Evolutionary conservation across 805 yeast genomes (phyloP), one percentile per base, ranked within the genome.

Genomic region (Isabelozyma gotoi): DNA sequence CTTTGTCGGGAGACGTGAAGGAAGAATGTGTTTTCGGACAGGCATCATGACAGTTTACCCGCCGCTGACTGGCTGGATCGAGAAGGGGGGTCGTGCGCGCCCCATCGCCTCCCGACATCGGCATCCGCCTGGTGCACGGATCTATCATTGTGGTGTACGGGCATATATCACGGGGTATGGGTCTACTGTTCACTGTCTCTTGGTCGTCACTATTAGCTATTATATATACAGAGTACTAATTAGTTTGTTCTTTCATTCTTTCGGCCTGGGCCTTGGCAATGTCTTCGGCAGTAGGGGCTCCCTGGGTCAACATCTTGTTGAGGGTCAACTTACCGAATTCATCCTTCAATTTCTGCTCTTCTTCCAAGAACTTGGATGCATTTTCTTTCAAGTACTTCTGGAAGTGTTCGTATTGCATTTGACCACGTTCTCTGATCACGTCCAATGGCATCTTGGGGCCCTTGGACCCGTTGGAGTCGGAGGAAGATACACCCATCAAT

Each of bases 361-460:
- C 96, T 57, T 85, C 88, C 55, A 90, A 76, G 57, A 88, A 74
- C 66, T 85, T 82, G 41, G 71, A 77, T 43, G 80, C 81, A 60
- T 80, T 77, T 57, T 78, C 84, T 49, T 74, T 66, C 56, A 80
- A 68, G 56, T 76, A 80, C 52, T 66, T 77, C 69, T 83, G 82
- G 81, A 89, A 86, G 54, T 82, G 81, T 56, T 84, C 82, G 65
- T 89, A 92, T 64, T 88, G 89, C 71, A 82, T 80, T 67, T 89
- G 96, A 55, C 96, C 97, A 62, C 88, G 92, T 62, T 89, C 95
- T 63, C 97, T 85, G 52, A 91, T 82, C 43, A 81, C 63, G 67
- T 92, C 99, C 62, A 90, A 77, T 21, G 96, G 96, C 84, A 85
- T 81, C 68, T 82, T 81, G 48, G 84, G 84, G 52, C 59, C 77